phyloP scores from a whole-genome alignment of 1,284 basidiomycete genomes.

The Amylostereum chailletii region DNA sequence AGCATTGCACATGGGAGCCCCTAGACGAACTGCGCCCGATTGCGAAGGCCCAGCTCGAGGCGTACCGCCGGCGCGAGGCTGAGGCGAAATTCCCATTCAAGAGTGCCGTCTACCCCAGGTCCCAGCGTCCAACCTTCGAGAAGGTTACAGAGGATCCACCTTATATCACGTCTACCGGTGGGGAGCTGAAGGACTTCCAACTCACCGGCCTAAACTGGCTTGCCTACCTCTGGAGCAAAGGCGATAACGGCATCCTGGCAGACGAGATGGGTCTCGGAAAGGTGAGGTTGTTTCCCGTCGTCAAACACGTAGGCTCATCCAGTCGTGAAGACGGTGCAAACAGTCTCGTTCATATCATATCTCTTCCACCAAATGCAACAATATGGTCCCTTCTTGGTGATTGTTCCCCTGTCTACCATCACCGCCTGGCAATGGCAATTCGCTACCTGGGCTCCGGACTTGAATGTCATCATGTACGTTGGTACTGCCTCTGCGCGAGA shows the following conservation, averaged over 20 bases:
- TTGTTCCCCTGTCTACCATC: conserved; percentile 96
- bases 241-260: conserved; percentile 94
- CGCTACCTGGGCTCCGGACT: conserved; percentile 89
- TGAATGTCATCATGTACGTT: conserved; percentile 97
- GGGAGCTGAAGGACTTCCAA: conserved; percentile 95
- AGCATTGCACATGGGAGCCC: conserved; percentile 94
- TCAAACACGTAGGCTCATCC: conserved; percentile 11
- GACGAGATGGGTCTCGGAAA: conserved; percentile 99
- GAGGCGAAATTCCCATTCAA: conserved; percentile 84
- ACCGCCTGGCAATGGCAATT: conserved; percentile 98
- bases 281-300: conserved; percentile 28
- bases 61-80: conserved; percentile 72
- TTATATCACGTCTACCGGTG: conserved; percentile 75
- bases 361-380: conserved; percentile 92
- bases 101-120: conserved; percentile 62
- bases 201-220: conserved; percentile 98
- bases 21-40: conserved; percentile 74
- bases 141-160: conserved; percentile 89
- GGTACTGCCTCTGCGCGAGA: conserved; percentile 85
- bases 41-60: conserved; percentile 71
- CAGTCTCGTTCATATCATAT: conserved; percentile 91
- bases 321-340: conserved; percentile 77
- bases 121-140: conserved; percentile 74
- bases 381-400: conserved; percentile 96
- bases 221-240: conserved; percentile 90